phyloP scores from a whole-genome alignment of 768 basidiomycete species.

The Amylocystis lapponica region DNA sequence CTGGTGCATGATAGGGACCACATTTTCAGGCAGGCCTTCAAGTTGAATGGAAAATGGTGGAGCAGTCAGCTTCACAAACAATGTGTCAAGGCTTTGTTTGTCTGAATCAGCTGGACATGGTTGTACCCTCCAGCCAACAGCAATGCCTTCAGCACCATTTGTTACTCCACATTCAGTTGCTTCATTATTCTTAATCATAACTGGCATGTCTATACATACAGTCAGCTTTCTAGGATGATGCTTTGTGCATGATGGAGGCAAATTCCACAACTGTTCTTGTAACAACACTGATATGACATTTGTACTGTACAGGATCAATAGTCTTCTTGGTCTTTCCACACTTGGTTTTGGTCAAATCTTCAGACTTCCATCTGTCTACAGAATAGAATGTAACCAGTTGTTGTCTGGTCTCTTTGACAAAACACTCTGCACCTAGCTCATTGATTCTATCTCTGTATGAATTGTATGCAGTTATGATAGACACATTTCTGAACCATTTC shows the following conservation, averaged over 20 bases:
- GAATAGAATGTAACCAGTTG: constrained; percentile 24
- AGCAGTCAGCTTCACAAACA: no score
- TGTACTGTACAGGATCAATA: not conserved
- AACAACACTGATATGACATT: not conserved
- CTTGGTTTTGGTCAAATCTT: not conserved
- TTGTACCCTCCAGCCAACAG: no score
- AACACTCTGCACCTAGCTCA: constrained; percentile 21
- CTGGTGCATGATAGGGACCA: no score
- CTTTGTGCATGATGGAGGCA: not conserved
- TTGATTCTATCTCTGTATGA: constrained; percentile 34
- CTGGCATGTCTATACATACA: not conserved
- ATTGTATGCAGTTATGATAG: constrained; percentile 30
- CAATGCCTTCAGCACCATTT: not conserved
- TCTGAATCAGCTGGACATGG: no score
- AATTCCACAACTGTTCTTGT: not conserved
- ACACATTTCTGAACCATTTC: constrained; percentile 23
- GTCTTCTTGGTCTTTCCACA: not conserved
- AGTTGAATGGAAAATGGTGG: no score
- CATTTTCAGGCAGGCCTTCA: no score
- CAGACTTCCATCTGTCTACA: not conserved
- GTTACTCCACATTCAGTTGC: constrained; percentile 1
- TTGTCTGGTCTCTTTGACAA: constrained; percentile 27
- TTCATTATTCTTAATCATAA: not conserved
- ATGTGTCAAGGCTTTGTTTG: no score
- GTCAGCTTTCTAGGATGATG: not conserved